These are phyloP conservation scores for Auricularia cornea DNA, from an alignment of 768 basidiomycete genomes.

Conservation along the genomic window DNA sequence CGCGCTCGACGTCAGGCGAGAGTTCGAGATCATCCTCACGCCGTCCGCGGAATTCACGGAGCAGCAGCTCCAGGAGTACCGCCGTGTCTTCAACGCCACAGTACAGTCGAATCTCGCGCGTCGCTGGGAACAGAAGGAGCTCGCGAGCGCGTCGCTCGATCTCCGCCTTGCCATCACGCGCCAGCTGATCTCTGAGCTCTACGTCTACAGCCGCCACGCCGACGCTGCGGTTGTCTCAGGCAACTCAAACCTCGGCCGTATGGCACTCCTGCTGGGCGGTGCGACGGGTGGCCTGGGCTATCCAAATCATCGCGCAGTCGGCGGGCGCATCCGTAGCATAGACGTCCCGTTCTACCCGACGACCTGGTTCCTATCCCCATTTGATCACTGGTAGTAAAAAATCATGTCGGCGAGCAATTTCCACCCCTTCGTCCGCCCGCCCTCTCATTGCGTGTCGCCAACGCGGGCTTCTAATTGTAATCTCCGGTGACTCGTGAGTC, in stretches of 20 bases:
- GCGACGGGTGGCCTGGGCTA: not conserved
- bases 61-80: not conserved
- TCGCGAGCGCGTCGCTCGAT: not conserved
- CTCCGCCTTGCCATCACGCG: not conserved
- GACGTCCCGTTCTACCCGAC: not conserved
- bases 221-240: not conserved
- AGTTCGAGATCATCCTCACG: not conserved
- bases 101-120: not conserved
- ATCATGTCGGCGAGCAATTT: too few species aligned
- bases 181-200: not conserved
- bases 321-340: not conserved
- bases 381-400: too few species aligned
- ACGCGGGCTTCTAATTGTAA: too few species aligned
- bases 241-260: not conserved
- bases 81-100: not conserved
- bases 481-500: too few species aligned
- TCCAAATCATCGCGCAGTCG: not conserved
- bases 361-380: not conserved
- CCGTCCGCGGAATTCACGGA: not conserved
- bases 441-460: too few species aligned
- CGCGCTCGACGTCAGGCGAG: not conserved
- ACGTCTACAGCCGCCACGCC: not conserved
- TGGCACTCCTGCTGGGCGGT: not conserved
- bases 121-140: not conserved
- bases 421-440: too few species aligned